Evolutionary conservation across 352 stramenopile species (phyloP).

Genomic region (Globisporangium abappressorium): DNA sequence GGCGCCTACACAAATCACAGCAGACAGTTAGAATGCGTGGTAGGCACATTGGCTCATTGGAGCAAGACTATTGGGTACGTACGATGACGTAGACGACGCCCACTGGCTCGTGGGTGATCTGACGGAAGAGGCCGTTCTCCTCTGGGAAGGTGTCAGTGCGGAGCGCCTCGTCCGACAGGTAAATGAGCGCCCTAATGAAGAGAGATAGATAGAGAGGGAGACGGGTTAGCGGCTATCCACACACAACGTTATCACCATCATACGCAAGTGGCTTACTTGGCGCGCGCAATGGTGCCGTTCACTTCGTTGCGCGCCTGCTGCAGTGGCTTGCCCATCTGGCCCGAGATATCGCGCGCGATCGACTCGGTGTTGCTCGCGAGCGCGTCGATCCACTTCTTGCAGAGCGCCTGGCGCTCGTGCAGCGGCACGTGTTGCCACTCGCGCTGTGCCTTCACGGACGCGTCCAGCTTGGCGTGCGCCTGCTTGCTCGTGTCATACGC

Average conservation of each 20-base stretch:
- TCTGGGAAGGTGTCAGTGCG: conserved; percentile 58
- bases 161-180: conserved; percentile 65
- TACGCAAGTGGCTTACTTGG: conserved; percentile 34
- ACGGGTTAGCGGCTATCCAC: background rate
- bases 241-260: background rate
- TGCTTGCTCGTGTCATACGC: conserved; percentile 48
- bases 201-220: background rate
- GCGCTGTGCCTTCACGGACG: conserved; percentile 48
- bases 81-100: conserved; percentile 85
- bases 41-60: background rate
- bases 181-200: conserved; percentile 53
- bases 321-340: conserved; percentile 84
- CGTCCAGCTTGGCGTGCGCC: conserved; percentile 58
- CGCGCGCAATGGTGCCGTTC: conserved; percentile 62
- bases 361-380: conserved; percentile 53
- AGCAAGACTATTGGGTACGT: conserved; percentile 10
- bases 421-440: conserved; percentile 60
- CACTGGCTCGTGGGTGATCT: conserved; percentile 81
- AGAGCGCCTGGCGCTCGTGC: conserved; percentile 55
- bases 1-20: conserved; percentile 37
- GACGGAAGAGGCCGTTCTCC: conserved; percentile 64
- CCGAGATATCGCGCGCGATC: conserved; percentile 74
- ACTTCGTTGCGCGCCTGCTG: conserved; percentile 73
- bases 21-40: background rate
- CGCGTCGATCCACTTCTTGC: conserved; percentile 58